phyloP scores from a whole-genome alignment of 768 basidiomycete species.

The Hericium rajendrae region DNA sequence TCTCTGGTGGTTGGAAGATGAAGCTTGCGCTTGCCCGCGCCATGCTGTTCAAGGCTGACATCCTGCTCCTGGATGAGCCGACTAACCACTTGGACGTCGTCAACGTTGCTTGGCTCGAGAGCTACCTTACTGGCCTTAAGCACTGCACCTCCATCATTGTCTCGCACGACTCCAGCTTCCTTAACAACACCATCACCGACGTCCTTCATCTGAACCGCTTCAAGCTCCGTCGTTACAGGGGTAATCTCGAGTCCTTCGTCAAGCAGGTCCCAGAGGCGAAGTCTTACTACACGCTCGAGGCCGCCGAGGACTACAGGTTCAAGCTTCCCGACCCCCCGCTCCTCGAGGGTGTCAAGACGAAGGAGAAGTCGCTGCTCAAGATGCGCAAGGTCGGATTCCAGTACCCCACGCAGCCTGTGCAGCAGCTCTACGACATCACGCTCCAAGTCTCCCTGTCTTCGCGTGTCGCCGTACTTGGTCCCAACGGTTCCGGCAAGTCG shows the following conservation, averaged over 20 bases:
- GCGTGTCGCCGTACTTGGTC: constrained; percentile 96
- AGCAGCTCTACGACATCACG: constrained; percentile 90
- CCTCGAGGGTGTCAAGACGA: constrained; percentile 99
- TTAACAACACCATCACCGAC: constrained; percentile 97
- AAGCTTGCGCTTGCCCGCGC: constrained; percentile 95
- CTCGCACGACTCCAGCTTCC: constrained; percentile 95
- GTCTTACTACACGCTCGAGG: constrained; percentile 95
- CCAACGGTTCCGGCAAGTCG: constrained; percentile 98
- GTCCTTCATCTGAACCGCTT: constrained; percentile 97
- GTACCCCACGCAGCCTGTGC: constrained; percentile 77
- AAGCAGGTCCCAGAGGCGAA: constrained; percentile 93
- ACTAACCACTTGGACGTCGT: constrained; percentile 97
- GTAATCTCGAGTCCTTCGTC: constrained; percentile 93
- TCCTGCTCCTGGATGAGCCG: constrained; percentile 91
- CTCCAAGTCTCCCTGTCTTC: constrained; percentile 97
- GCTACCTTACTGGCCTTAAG: constrained; percentile 78
- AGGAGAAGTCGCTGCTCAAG: constrained; percentile 94
- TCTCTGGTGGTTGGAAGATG: constrained; percentile 99
- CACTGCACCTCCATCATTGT: constrained; percentile 97
- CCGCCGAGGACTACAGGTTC: constrained; percentile 96
- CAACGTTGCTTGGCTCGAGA: constrained; percentile 96
- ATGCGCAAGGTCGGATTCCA: constrained; percentile 98
- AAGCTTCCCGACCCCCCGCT: constrained; percentile 95
- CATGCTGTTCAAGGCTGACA: constrained; percentile 97
- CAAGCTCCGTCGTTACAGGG: constrained; percentile 92